These are phyloP conservation scores for Ogataea hybrid DNA, from an alignment of 1,139 yeast species.

Conservation along the genomic window DNA sequence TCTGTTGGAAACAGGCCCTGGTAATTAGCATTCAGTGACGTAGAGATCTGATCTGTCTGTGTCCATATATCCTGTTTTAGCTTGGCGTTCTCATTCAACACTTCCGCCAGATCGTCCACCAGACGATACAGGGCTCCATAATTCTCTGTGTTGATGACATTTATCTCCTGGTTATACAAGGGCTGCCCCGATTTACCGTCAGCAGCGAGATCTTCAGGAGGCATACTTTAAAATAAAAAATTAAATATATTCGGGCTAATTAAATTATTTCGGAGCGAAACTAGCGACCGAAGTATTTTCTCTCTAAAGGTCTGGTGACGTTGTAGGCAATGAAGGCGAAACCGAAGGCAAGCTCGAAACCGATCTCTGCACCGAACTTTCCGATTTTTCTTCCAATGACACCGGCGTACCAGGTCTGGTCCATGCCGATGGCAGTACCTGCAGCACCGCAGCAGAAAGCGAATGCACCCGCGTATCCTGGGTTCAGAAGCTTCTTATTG, in stretches of 20 bases:
- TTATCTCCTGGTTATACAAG: conserved; percentile 4
- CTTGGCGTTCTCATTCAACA: conserved; percentile 21
- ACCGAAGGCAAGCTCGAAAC: conserved; percentile 72
- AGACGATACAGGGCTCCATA: conserved; percentile 21
- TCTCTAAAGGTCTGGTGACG: conserved; percentile 64
- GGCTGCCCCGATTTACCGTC: conserved; percentile 1
- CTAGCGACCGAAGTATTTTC: conserved; percentile 54
- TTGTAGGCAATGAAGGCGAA: conserved; percentile 70
- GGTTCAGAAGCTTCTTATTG: conserved; percentile 57
- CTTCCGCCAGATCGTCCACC: conserved; percentile 22
- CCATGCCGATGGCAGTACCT: conserved; percentile 85
- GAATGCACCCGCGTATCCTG: conserved; percentile 73
- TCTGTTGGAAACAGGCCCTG: not conserved
- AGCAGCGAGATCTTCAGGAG: not conserved
- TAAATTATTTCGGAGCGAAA: conserved; percentile 1
- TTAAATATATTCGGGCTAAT: conserved; percentile 4
- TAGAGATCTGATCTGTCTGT: conserved; percentile 18
- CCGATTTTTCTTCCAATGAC: conserved; percentile 64
- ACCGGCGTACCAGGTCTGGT: conserved; percentile 81
- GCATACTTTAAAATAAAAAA: conserved; percentile 1
- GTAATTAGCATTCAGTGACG: conserved; percentile 4
- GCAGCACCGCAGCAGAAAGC: conserved; percentile 83
- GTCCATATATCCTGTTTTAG: conserved; percentile 28
- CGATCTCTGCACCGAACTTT: conserved; percentile 76
- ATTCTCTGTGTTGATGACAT: conserved; percentile 23